phyloP scores from a whole-genome alignment of 1,284 basidiomycete species.

The Boletellus deceptivus region DNA sequence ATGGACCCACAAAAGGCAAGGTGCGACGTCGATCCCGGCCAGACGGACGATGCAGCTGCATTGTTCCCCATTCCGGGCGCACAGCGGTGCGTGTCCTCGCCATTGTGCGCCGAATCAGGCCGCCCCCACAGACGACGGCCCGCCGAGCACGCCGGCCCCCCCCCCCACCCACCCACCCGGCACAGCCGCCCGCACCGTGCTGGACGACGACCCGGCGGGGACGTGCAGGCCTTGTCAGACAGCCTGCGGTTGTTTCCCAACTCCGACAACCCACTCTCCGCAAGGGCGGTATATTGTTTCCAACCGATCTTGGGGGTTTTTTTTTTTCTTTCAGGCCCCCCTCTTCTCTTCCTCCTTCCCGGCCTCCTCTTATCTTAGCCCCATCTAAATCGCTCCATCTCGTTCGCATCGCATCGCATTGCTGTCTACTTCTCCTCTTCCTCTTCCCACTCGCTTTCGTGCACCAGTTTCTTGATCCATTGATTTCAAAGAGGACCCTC shows the following conservation, averaged over 20 bases:
- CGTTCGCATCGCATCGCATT: slow-evolving; percentile 36
- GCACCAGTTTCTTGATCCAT: slow-evolving; percentile 28
- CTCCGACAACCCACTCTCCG: slow-evolving; percentile 36
- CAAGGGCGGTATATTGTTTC: slow-evolving; percentile 31
- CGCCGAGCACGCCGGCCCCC: background rate
- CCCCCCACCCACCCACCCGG: too few species aligned
- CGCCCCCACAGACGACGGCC: slow-evolving; percentile 8
- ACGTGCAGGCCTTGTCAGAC: slow-evolving; percentile 18
- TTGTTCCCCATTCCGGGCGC: slow-evolving; percentile 31
- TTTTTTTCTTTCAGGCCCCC: slow-evolving; percentile 27
- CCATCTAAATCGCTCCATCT: slow-evolving; percentile 33
- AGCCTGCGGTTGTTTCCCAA: slow-evolving; percentile 29
- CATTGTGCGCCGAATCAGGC: slow-evolving; percentile 31
- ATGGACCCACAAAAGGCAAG: slow-evolving; percentile 37
- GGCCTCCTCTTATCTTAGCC: slow-evolving; percentile 31
- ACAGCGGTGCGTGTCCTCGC: slow-evolving; percentile 25
- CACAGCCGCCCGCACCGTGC: background rate
- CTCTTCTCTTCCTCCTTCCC: slow-evolving; percentile 10
- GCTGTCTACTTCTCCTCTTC: slow-evolving; percentile 24
- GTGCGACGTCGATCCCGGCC: slow-evolving; percentile 23
- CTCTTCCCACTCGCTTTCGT: slow-evolving; percentile 34
- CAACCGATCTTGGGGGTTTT: slow-evolving; percentile 24
- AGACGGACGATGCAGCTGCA: slow-evolving; percentile 13
- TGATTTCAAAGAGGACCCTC: slow-evolving; percentile 10
- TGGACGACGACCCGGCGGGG: background rate